phyloP scores from a whole-genome alignment of 306 rosid genomes.

The Inga laurina region DNA sequence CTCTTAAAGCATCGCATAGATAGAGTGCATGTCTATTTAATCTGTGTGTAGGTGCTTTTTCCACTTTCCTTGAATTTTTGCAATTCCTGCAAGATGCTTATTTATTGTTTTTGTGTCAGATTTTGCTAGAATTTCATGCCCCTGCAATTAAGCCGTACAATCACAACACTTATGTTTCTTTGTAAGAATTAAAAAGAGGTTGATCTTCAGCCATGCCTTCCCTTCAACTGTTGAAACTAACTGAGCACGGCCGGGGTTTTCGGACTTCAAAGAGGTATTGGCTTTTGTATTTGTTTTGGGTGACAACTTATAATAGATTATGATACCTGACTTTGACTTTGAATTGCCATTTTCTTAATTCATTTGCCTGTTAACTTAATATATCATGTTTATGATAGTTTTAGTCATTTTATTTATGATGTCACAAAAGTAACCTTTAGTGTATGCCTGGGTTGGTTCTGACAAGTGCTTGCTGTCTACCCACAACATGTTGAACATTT shows the following conservation, averaged over 20 bases:
- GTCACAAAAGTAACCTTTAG: background rate
- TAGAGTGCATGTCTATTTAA: background rate
- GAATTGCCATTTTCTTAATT: constrained; percentile 12
- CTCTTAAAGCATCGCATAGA: constrained; percentile 16
- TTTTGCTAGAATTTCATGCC: constrained; percentile 36
- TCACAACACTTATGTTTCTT: constrained; percentile 29
- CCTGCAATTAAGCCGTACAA: constrained; percentile 31
- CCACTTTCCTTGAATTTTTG: constrained; percentile 16
- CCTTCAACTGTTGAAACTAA: constrained; percentile 89
- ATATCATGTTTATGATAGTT: background rate
- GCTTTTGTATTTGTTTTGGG: constrained; percentile 16
- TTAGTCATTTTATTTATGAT: background rate
- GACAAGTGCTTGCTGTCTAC: constrained; percentile 23
- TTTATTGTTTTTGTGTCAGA: background rate
- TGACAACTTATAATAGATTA: background rate
- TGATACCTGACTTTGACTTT: constrained; percentile 7
- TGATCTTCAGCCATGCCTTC: constrained; percentile 67
- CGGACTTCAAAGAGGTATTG: constrained; percentile 90
- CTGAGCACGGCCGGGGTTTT: constrained; percentile 72
- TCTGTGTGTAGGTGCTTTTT: background rate
- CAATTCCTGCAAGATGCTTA: constrained; percentile 34
- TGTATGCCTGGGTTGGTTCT: background rate
- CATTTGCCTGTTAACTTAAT: constrained; percentile 17
- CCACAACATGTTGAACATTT: background rate
- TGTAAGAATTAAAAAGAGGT: constrained; percentile 34